Percentiles rank a stretch among this genome's conserved stretches.
phyloP scores from a whole-genome alignment of 2,329 filamentous ascomycete species.

The Fusarium torulosum region DNA sequence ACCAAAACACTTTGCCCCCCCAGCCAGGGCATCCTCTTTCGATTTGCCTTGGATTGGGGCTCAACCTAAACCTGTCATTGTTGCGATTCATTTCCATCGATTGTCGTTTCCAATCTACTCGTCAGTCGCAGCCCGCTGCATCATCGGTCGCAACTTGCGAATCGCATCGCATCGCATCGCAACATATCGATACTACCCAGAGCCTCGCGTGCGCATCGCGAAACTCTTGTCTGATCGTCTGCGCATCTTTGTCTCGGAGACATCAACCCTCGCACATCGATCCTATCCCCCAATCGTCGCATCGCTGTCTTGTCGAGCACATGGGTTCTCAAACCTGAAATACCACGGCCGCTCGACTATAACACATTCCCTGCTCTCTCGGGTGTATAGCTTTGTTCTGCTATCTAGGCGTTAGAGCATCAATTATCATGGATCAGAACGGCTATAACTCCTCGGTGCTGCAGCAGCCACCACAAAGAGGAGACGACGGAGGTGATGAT shows the following conservation, averaged over 20 bases:
- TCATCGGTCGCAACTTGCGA: conserved; percentile 40
- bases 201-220: conserved; percentile 49
- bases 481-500: conserved; percentile 57
- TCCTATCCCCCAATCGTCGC: conserved; percentile 37
- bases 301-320: conserved; percentile 42
- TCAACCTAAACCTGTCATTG: conserved; percentile 37
- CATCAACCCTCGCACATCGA: conserved; percentile 32
- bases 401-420: conserved; percentile 33
- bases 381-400: conserved; percentile 30
- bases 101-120: conserved; percentile 17
- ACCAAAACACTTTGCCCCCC: conserved; percentile 43
- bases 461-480: conserved; percentile 56
- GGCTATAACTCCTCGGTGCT: conserved; percentile 65
- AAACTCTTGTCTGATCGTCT: conserved; percentile 37
- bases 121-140: conserved; percentile 38
- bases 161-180: conserved; percentile 37
- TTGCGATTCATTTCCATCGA: conserved; percentile 34
- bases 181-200: conserved; percentile 16
- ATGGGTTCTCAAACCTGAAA: conserved; percentile 46
- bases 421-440: conserved; percentile 58
- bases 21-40: conserved; percentile 39
- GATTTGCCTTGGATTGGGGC: conserved; percentile 27
- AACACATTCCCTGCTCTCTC: conserved; percentile 34
- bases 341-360: conserved; percentile 39
- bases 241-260: conserved; percentile 33